Conservation (phyloP, 2,329 filamentous ascomycete genomes). For the Penicillium sp. region DNA sequence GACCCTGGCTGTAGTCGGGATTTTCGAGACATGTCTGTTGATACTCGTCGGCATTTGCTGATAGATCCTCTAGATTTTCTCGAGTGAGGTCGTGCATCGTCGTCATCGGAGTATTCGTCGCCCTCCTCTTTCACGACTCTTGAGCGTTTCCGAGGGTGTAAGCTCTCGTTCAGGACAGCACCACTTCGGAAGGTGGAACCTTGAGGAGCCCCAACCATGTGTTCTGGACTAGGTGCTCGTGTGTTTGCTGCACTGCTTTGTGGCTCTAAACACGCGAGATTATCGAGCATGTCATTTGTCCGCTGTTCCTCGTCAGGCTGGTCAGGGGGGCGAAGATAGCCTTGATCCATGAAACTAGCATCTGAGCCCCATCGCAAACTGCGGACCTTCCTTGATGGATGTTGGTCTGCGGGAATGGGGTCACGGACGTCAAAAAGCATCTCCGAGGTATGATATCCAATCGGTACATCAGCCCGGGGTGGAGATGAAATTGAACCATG, state of each 20-base stretch:
- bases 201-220: slow-evolving; percentile 18
- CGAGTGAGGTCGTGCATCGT: slow-evolving; percentile 39
- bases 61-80: slow-evolving; percentile 52
- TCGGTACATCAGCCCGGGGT: slow-evolving; percentile 26
- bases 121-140: slow-evolving; percentile 41
- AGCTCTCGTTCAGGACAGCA: slow-evolving; percentile 22
- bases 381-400: slow-evolving; percentile 41
- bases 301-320: slow-evolving; percentile 61
- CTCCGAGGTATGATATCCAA: slow-evolving; percentile 38
- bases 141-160: slow-evolving; percentile 36
- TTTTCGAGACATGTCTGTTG: slow-evolving; percentile 41
- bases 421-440: slow-evolving; percentile 42
- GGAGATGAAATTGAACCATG: slow-evolving; percentile 15
- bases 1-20: slow-evolving; percentile 28
- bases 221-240: slow-evolving; percentile 57
- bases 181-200: slow-evolving; percentile 7
- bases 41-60: slow-evolving; percentile 34
- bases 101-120: slow-evolving; percentile 35
- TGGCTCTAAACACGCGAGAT: slow-evolving; percentile 58
- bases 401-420: slow-evolving; percentile 36
- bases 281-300: slow-evolving; percentile 56
- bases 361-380: slow-evolving; percentile 68
- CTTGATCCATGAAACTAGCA: slow-evolving; percentile 60
- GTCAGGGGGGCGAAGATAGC: slow-evolving; percentile 58
- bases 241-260: slow-evolving; percentile 61